Percentiles rank a stretch among this genome's conserved stretches.
phyloP scores from a whole-genome alignment of 2,329 filamentous ascomycete species.

The Balansia obtecta region DNA sequence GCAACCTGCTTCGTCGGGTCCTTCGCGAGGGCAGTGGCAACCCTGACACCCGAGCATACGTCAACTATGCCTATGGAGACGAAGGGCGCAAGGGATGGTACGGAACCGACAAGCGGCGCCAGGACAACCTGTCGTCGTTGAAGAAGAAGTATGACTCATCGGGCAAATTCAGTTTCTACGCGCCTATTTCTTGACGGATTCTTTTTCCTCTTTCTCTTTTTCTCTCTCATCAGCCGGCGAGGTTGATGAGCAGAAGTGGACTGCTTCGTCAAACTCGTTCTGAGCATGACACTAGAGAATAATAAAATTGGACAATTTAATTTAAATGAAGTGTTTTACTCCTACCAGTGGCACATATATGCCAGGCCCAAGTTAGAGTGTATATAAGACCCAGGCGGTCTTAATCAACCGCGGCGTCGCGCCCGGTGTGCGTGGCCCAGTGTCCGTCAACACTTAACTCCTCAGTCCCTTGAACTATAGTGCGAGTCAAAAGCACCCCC shows the following conservation, averaged over 20 bases:
- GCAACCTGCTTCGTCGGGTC: conserved; percentile 25
- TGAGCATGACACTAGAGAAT: no score
- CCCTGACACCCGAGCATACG: conserved; percentile 24
- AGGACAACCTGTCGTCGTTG: conserved; percentile 27
- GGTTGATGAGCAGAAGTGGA: background rate
- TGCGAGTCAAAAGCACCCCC: no score
- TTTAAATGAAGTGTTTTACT: no score
- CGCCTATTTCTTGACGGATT: conserved; percentile 15
- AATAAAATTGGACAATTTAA: no score
- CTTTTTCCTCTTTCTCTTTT: background rate
- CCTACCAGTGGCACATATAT: no score
- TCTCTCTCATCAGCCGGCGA: no score
- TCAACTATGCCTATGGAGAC: conserved; percentile 37
- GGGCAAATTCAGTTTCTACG: conserved; percentile 29
- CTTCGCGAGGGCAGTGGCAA: conserved; percentile 22
- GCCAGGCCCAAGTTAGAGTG: no score
- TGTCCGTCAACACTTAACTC: no score
- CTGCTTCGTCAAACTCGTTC: background rate
- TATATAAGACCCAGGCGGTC: no score
- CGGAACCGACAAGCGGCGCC: conserved; percentile 34
- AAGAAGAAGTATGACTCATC: conserved; percentile 35
- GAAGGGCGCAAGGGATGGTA: conserved; percentile 29
- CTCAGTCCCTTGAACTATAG: no score
- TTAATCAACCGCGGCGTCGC: no score
- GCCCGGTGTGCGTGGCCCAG: no score